Conservation (phyloP, 2,329 filamentous ascomycete genomes). For the Aspergillus felis region DNA sequence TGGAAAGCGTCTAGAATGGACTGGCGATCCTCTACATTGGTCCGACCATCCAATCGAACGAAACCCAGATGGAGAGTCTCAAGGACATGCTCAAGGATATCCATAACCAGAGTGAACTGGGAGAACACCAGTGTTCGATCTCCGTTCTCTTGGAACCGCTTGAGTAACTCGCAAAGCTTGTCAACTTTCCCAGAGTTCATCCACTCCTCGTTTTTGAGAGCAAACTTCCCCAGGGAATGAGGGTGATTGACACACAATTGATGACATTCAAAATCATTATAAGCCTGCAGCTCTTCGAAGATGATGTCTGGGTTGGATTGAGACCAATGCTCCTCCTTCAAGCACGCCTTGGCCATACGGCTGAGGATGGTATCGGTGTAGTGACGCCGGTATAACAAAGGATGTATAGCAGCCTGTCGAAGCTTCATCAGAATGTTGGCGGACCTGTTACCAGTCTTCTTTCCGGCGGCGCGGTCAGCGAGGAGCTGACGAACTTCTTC, state of each 20-base stretch:
- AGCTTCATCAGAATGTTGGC: conserved; percentile 81
- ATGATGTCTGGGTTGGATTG: conserved; percentile 50
- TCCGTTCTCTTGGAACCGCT: conserved; percentile 69
- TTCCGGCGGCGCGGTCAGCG: conserved; percentile 55
- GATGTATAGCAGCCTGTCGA: conserved; percentile 87
- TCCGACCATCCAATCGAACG: conserved; percentile 81
- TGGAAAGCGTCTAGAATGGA: conserved; percentile 85
- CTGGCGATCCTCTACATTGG: conserved; percentile 77
- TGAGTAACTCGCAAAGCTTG: conserved; percentile 71
- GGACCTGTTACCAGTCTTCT: conserved; percentile 52
- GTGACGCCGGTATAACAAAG: conserved; percentile 76
- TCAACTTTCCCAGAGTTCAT: conserved; percentile 81
- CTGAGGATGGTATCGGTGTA: conserved; percentile 72
- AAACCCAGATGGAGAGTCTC: conserved; percentile 69
- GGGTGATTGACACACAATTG: conserved; percentile 54
- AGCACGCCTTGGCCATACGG: conserved; percentile 72
- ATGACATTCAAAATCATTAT: conserved; percentile 61
- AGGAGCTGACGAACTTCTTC: conserved; percentile 58
- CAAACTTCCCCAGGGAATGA: conserved; percentile 51
- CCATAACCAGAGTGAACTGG: conserved; percentile 86
- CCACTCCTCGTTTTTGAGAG: conserved; percentile 60
- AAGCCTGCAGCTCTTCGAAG: conserved; percentile 50
- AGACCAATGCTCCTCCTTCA: conserved; percentile 61
- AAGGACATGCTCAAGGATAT: conserved; percentile 82
- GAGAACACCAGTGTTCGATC: conserved; percentile 89